A percentile compares a stretch with the other conserved stretches of the same genome.
phyloP scores from a whole-genome alignment of 345 rosid genomes.

The Isatis tinctoria region DNA sequence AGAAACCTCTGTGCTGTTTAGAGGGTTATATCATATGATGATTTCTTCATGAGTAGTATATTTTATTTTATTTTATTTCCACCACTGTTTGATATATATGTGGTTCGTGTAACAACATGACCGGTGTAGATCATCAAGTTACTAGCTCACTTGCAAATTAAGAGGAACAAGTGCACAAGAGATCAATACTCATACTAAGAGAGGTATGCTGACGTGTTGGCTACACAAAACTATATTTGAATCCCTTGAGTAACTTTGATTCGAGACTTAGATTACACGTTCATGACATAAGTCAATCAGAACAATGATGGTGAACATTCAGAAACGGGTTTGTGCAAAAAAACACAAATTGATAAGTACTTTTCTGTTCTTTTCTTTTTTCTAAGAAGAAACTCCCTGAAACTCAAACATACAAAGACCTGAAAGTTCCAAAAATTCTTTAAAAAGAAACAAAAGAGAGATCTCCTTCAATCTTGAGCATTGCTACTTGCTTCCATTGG shows the following conservation, averaged over 20 bases:
- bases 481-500: constrained; percentile 60
- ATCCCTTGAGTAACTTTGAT: background rate
- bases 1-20: background rate
- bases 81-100: background rate
- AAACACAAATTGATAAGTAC: constrained; percentile 26
- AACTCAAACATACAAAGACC: constrained; percentile 32
- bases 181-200: background rate
- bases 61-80: background rate
- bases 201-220: background rate
- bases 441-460: constrained; percentile 11
- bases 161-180: background rate
- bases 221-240: background rate
- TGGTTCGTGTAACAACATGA: constrained; percentile 26
- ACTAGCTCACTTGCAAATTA: background rate
- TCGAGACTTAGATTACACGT: background rate
- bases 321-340: constrained; percentile 50
- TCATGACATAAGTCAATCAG: background rate
- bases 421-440: constrained; percentile 53
- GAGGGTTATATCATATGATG: background rate
- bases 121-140: background rate
- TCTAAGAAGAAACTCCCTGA: constrained; percentile 3
- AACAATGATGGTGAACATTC: constrained; percentile 41
- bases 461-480: constrained; percentile 33
- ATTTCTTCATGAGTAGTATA: too few relatives aligned
- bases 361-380: background rate